A percentile compares a stretch with the other conserved stretches of the same genome.
Conservation (phyloP, 148 eudicot species). For the Simmondsia chinensis region DNA sequence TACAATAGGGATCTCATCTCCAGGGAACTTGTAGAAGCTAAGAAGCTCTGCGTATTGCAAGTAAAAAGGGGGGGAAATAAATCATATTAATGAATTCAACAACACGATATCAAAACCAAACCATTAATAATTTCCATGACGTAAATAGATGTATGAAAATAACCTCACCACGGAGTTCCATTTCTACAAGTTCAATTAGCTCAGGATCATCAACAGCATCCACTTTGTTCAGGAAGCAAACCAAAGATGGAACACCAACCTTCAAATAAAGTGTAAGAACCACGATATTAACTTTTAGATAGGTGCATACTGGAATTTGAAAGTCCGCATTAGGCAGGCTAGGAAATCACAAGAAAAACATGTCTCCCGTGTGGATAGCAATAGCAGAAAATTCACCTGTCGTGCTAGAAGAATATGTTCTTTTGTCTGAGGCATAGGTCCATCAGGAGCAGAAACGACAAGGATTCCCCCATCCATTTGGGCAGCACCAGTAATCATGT, state of each 20-base stretch:
- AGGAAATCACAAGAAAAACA: no score
- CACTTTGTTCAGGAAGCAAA: constrained; percentile 86
- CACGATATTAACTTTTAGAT: no score
- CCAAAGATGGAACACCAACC: constrained; percentile 98
- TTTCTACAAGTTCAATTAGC: constrained; percentile 87
- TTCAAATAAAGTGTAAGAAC: constrained; percentile 13
- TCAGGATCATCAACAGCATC: constrained; percentile 96
- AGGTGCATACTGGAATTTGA: no score
- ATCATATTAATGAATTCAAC: no score
- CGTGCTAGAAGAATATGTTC: constrained; percentile 94
- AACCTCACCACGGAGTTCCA: constrained; percentile 87
- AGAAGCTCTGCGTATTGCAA: constrained; percentile 95
- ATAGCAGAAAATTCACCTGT: constrained; percentile 44
- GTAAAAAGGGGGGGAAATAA: no score
- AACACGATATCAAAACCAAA: no score
- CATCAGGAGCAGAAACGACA: constrained; percentile 96
- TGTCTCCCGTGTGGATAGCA: no score
- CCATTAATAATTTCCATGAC: no score
- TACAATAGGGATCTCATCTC: constrained; percentile 84
- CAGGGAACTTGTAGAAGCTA: constrained; percentile 91
- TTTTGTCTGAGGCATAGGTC: constrained; percentile 99
- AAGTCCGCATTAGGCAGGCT: no score
- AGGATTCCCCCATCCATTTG: constrained; percentile 98
- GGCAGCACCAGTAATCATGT: constrained; percentile 98
- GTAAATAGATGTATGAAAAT: constrained; percentile 4